Evolutionary conservation across 1,284 basidiomycete genomes (phyloP).

Genomic region (Ustilago trichophora): DNA sequence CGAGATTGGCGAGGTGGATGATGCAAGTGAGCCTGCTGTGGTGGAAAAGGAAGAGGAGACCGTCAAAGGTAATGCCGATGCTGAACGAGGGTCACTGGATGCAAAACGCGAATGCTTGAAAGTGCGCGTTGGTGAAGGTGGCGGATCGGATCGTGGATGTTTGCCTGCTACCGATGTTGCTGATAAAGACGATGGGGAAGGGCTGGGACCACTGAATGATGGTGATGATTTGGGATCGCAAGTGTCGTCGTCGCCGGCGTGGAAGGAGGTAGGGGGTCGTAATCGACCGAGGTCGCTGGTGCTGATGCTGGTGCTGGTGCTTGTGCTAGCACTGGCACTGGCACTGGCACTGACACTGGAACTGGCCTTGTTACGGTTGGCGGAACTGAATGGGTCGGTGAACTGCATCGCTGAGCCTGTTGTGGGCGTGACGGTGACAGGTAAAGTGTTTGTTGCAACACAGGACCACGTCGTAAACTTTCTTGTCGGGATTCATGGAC

Average conservation of each 20-base stretch:
- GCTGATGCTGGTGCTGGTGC: no score
- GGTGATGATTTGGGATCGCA: slow-evolving; percentile 44
- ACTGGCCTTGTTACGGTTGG: slow-evolving; percentile 26
- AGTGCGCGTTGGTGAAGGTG: slow-evolving; percentile 31
- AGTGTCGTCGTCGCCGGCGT: slow-evolving; percentile 36
- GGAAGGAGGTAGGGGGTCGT: slow-evolving; percentile 11
- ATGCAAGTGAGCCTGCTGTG: not conserved
- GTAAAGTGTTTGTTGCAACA: no score
- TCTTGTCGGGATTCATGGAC: no score
- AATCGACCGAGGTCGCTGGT: slow-evolving; percentile 10
- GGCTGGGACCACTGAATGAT: slow-evolving; percentile 24
- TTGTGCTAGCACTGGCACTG: no score
- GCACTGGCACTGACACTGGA: no score
- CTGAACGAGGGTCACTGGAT: slow-evolving; percentile 5
- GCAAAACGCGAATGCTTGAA: slow-evolving; percentile 31
- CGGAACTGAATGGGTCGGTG: slow-evolving; percentile 41
- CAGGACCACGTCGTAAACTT: no score
- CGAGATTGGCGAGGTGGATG: slow-evolving; percentile 7
- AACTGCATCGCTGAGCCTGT: slow-evolving; percentile 43
- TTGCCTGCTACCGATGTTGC: slow-evolving; percentile 20
- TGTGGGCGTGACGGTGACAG: no score
- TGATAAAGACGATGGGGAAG: slow-evolving; percentile 17
- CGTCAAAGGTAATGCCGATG: not conserved
- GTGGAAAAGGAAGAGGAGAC: not conserved
- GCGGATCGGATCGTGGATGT: slow-evolving; percentile 32